Percentiles rank a stretch among this genome's conserved stretches.
These are phyloP conservation scores for Diaporthe sp. DNA, from an alignment of 2,329 filamentous ascomycete genomes.

Conservation along the genomic window DNA sequence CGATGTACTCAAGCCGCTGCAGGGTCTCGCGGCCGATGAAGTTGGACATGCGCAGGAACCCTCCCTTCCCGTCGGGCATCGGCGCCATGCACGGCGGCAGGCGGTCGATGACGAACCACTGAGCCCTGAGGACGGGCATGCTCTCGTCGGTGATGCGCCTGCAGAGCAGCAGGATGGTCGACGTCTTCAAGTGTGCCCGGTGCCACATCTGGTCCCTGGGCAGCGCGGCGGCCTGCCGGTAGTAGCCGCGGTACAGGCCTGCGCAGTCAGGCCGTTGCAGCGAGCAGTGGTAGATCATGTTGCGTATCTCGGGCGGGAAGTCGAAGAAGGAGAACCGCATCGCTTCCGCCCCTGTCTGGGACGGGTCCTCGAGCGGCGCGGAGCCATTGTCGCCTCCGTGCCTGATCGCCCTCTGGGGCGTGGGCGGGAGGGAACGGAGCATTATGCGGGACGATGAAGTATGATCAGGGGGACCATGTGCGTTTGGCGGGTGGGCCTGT, in stretches of 20 bases:
- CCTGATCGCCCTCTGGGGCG: background rate
- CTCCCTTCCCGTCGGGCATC: slow-evolving; percentile 37
- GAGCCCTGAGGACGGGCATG: slow-evolving; percentile 47
- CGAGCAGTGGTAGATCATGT: slow-evolving; percentile 51
- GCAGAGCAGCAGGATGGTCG: slow-evolving; percentile 53
- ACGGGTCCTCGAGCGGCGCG: too few relatives aligned
- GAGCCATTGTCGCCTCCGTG: background rate
- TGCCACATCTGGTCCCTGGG: background rate
- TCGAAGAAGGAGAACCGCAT: slow-evolving; percentile 46
- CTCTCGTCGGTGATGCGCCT: slow-evolving; percentile 52
- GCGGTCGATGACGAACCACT: slow-evolving; percentile 52
- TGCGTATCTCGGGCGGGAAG: slow-evolving; percentile 53
- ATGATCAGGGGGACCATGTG: background rate
- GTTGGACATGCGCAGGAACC: slow-evolving; percentile 45
- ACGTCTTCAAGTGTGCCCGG: slow-evolving; percentile 45
- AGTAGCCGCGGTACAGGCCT: slow-evolving; percentile 50
- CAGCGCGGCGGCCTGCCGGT: slow-evolving; percentile 43
- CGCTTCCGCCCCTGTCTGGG: background rate
- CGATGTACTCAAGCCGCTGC: slow-evolving; percentile 50
- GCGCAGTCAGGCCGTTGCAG: slow-evolving; percentile 49
- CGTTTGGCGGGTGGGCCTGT: background rate
- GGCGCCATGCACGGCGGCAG: slow-evolving; percentile 52
- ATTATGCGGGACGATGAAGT: background rate
- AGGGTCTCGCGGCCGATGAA: slow-evolving; percentile 51
- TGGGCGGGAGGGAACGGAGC: background rate